These are phyloP conservation scores for Lepiota venenata DNA, from an alignment of 768 basidiomycete genomes.

Conservation along the genomic window DNA sequence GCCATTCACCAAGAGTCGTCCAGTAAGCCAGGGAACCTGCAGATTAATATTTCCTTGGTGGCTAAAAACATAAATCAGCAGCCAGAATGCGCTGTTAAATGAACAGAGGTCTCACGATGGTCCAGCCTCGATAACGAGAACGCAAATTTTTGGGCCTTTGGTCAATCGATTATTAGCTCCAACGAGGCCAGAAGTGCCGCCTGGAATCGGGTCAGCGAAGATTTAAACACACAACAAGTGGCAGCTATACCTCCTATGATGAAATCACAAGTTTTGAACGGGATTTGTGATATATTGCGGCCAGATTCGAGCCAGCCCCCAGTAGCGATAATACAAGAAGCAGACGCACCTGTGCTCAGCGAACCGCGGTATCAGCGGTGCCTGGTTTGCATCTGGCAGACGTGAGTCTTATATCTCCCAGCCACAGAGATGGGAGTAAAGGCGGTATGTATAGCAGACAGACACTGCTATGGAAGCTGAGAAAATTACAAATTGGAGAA, in stretches of 20 bases:
- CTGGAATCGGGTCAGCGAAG: conserved; percentile 1
- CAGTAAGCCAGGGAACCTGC: conserved; percentile 13
- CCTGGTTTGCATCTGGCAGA: too few relatives aligned
- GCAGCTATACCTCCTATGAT: conserved; percentile 10
- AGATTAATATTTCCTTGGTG: conserved; percentile 15
- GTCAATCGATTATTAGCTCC: conserved; percentile 23
- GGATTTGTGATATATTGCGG: background rate
- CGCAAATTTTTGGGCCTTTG: conserved; percentile 19
- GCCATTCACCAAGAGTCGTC: background rate
- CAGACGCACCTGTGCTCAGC: too few relatives aligned
- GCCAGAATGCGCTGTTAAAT: background rate
- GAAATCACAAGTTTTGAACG: conserved; percentile 8
- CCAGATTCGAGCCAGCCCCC: too few relatives aligned
- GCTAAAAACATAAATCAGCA: background rate
- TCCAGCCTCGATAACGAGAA: conserved; percentile 26
- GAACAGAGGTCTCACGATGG: conserved; percentile 15
- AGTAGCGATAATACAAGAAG: too few relatives aligned
- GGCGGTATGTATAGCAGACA: too few relatives aligned
- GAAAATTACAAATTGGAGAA: too few relatives aligned
- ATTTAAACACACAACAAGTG: too few relatives aligned
- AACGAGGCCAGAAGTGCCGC: conserved; percentile 22
- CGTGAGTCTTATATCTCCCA: too few relatives aligned
- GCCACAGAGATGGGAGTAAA: too few relatives aligned
- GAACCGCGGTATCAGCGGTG: too few relatives aligned
- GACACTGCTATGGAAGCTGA: too few relatives aligned